phyloP scores from a whole-genome alignment of 345 rosid species.

The Brassica carinata region DNA sequence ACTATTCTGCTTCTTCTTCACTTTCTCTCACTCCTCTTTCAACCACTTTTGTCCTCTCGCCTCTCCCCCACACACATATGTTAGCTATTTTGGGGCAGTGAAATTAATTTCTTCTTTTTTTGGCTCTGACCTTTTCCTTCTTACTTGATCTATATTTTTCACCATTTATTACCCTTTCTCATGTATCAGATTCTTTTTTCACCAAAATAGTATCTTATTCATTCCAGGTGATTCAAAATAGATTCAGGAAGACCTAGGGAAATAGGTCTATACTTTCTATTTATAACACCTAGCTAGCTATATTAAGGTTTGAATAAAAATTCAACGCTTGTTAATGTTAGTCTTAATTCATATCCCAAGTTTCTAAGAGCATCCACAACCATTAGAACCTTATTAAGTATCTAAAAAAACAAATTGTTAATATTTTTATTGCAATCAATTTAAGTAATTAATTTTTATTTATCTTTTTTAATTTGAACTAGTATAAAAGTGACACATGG shows the following conservation, averaged over 20 bases:
- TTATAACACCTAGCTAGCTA: constrained; percentile 34
- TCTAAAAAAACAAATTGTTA: no score
- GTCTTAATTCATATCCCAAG: constrained; percentile 5
- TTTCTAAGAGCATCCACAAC: neutral
- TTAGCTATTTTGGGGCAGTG: constrained; percentile 32
- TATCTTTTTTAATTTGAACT: no score
- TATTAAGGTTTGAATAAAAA: constrained; percentile 24
- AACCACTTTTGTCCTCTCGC: constrained; percentile 38
- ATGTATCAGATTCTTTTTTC: constrained; percentile 34
- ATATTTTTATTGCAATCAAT: no score
- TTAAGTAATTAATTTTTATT: no score
- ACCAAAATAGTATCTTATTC: constrained; percentile 35
- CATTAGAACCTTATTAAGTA: no score
- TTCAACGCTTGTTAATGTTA: constrained; percentile 8
- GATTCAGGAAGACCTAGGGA: constrained; percentile 9
- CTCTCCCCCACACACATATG: constrained; percentile 13
- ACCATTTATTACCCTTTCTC: constrained; percentile 27
- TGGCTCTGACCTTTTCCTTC: constrained; percentile 17
- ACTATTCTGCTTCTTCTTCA: constrained; percentile 37
- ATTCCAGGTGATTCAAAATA: constrained; percentile 32
- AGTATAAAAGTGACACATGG: no score
- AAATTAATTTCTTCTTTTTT: constrained; percentile 24
- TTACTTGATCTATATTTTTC: constrained; percentile 28
- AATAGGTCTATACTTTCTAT: constrained; percentile 34
- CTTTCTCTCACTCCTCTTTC: constrained; percentile 25